Base-by-base conservation (phyloP, 2,329 filamentous ascomycete species). In the Colletotrichum graminicola region DNA sequence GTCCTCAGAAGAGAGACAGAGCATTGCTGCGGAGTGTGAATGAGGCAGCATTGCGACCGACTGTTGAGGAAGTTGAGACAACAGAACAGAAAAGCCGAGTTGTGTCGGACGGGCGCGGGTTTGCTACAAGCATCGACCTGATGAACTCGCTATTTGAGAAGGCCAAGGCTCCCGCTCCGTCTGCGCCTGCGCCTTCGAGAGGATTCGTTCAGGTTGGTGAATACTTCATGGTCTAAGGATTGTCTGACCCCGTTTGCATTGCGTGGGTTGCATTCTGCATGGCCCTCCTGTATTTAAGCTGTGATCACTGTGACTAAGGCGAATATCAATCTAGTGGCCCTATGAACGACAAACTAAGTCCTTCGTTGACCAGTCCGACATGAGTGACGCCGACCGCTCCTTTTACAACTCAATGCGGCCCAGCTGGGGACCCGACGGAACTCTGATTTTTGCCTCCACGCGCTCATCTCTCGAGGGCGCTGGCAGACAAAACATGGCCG, bases 71-170 rank as follows among this genome's bases (percentile, higher is more conserved):
- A 32, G 32, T 10, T 14, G 47, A 49, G 21, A 43, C 41, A n/a
- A 29, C 41, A 7, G 32, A 52, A 16, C 55, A 66, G 18, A 82
- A 80, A 66, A 79, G 78, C 51, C 79, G 79, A 49, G 74, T 78
- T 34, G 77, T 81, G 23, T 73, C 80, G 49, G 87, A 89, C 75
- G 85, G 87, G 65, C 89, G 89, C 74, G 91, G 92, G 0, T 95
- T 97, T 81, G 89, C 91, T 26, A 97, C 93, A 26, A 95, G 93
- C 78, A 97, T 98, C 82, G 96, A 98, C 84, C 85, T 98, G 79
- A 98, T 97, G 94, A 95, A 97, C 79, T 97, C 94, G 59, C 85
- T 98, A 67, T 98, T 97, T 82, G 92, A 93, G 80, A 89, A 92
- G 81, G 87, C 90, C 74, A 90, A 89, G 83, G 86, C 85, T 64